Evolutionary conservation across 441 rosid species (phyloP), one percentile per base, ranked within the genome.

Genomic region (Adansonia gregorii): DNA sequence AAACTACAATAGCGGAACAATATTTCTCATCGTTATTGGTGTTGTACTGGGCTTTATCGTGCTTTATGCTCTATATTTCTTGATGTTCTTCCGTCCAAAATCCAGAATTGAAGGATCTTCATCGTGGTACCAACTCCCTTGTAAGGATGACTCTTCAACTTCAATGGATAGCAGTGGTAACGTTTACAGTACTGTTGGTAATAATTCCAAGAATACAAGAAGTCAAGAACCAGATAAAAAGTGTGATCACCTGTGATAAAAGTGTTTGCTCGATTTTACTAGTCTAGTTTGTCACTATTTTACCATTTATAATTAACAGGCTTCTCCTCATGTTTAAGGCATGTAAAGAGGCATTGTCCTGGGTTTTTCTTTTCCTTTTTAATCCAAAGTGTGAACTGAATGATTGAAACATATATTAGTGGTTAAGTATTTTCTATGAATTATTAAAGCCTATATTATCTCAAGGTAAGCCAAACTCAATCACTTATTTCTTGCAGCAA

Each of bases 1-100:
- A 49, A 49, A 22, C 43, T 49, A 49, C 41, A 49, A 27, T 3
- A 0, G 39, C 73, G 8, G 20, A 69, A 12, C 73, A 51, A 49
- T 9, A 6, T 69, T 27, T 15, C 41, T 35, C 41, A 49, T 27
- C 27, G 45, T 49, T 69, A 7, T 49, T 22, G 73, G 59, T 22
- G 20, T 69, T 6, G 10, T 7, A 8, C 27, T 20, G 20, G 12
- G 43, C 59, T 14, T 49, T 24, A 6, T 14, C 4, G 73, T 12
- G 17, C 22, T 49, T 24, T 49, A 58, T 22, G 45, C 39, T 6
- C 45, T 69, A 49, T 69, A 17, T 69, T 49, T 69, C 73, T 69
- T 49, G 22, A 69, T 69, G 24, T 49, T 69, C 45, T 35, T 4
- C 41, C 59, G 45, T 12, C 6, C 20, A 3, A 49, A 69, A 49